Evolutionary conservation across 768 basidiomycete genomes (phyloP), one percentile per base, ranked within the genome.

Genomic region (Suillus spraguei): DNA sequence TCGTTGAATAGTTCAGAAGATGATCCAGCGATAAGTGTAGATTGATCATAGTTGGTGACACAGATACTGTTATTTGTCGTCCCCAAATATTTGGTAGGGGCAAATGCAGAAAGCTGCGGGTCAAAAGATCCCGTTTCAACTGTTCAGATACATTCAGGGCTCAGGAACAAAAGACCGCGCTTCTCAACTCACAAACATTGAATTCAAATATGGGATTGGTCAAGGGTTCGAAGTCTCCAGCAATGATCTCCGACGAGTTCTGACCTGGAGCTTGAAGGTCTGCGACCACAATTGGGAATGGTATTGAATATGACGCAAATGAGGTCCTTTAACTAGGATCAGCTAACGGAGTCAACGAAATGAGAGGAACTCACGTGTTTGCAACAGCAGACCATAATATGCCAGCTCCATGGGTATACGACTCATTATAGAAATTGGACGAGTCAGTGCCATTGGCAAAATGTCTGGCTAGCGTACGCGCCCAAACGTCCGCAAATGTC

Each of bases 71-170:
- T 65, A 47, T 78, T 79, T 8, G 60, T 70, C 28, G 76, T 76
- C 1, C 85, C 85, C 24, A 83, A 67, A 67, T 82, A 80, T 64
- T 81, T 76, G 39, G 80, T 72, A 0, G 79, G 76, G 6, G 78
- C 77, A 60, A 83, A 84, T 3, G 84, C 82, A 1, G 82, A 78
- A 7, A 80, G 69, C 47, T 75, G 76, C 59, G 79, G 72, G 60
- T 82, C 81, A 63, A 72, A 83, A 0, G 77, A 79, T 0, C 82
- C 80, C 67, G 75, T 76, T 63, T 80, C 79, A 60, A 69, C 79
- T 80, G 44, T 36, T n/a, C 28, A 11, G 11, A 24, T 20, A 2
- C 7, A 16, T 39, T 62, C 35, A 38, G 47, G 33, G 39, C 62
- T n/a, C 10, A 14, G 33, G 47, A 32, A 44, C 44, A 24, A n/a